phyloP scores from a whole-genome alignment of 106 monocot species.

The Dioscorea alata region DNA sequence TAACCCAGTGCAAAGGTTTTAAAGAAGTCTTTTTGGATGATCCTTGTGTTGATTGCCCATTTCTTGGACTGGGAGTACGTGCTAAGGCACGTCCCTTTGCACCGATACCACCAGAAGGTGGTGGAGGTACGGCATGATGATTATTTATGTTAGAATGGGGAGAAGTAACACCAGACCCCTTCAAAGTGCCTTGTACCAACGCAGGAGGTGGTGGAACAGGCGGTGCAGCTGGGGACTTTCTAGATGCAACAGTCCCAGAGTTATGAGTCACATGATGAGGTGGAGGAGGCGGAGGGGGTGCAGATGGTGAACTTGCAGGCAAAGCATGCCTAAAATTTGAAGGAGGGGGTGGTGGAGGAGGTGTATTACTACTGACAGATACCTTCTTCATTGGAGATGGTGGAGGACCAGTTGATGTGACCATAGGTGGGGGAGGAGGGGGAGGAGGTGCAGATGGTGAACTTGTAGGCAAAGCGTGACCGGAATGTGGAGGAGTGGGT shows the following conservation, averaged over 20 bases:
- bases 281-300: conserved; percentile 46
- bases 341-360: conserved; percentile 22
- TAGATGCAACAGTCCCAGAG: conserved; percentile 1
- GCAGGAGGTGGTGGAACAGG: conserved; percentile 48
- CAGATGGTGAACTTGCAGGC: conserved; percentile 10
- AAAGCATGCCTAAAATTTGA: conserved; percentile 1
- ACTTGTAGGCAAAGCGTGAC: conserved; percentile 1
- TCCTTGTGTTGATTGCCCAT: conserved; percentile 23
- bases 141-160: conserved; percentile 3
- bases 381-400: conserved; percentile 5
- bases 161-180: conserved; percentile 3
- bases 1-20: conserved; percentile 93
- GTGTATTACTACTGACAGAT: background rate
- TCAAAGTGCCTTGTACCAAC: background rate
- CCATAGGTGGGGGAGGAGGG: background rate
- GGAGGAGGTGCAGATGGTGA: conserved; percentile 26
- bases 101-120: conserved; percentile 33
- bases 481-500: conserved; percentile 7
- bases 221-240: conserved; percentile 20
- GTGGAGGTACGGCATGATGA: conserved; percentile 8
- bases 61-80: conserved; percentile 21
- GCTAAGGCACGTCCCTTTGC: conserved; percentile 25
- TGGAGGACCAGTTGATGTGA: background rate
- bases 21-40: conserved; percentile 59
- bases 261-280: conserved; percentile 18